Base-by-base conservation (phyloP, 108 stramenopile genomes). In the Conticribra weissflogii region DNA sequence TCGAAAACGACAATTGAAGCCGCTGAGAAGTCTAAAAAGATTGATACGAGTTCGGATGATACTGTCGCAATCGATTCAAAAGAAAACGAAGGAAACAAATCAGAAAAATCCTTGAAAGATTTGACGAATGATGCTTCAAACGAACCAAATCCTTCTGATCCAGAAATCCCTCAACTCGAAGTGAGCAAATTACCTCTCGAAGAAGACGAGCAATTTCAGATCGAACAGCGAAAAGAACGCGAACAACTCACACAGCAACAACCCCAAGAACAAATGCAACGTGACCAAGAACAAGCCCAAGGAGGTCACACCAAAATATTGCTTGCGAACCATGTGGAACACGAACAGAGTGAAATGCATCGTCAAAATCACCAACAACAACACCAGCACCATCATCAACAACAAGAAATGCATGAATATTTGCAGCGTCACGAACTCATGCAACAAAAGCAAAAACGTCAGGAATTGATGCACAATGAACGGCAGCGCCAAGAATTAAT, bases 381-480 rank as follows among this genome's bases (percentile, higher is more conserved):
- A 44, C 59, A 58, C 28, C 72, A 72, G 21, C 55, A 62, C 14
- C 51, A 63, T 3, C 71, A 63, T 12, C 71, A 63, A 12, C 64
- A 66, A 25, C 2, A 51, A 30, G 59, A 50, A 33, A 59, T 54
- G 36, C 34, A 22, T n/a, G 50, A 55, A 63, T 49, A 45, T 9
- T 19, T 17, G 53, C 24, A 34, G 47, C 59, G 27, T 7, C 66
- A 74, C 21, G 47, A 67, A 24, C n/a, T 45, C n/a, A n/a, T 48
- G 21, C 74, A 70, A 45, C 71, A 66, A 15, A 19, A 55, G 23
- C 76, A 82, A 31, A 76, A 82, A 21, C 59, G 61, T 2, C 36
- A 49, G 29, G 9, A 48, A 32, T 17, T 36, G 49, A 3, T 9
- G 53, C 19, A 63, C 21, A 18, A 32, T 16, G 28, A 57, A 49